Evolutionary conservation across 78 protist species (phyloP).

Genomic region (Monosiga brevicollis): DNA sequence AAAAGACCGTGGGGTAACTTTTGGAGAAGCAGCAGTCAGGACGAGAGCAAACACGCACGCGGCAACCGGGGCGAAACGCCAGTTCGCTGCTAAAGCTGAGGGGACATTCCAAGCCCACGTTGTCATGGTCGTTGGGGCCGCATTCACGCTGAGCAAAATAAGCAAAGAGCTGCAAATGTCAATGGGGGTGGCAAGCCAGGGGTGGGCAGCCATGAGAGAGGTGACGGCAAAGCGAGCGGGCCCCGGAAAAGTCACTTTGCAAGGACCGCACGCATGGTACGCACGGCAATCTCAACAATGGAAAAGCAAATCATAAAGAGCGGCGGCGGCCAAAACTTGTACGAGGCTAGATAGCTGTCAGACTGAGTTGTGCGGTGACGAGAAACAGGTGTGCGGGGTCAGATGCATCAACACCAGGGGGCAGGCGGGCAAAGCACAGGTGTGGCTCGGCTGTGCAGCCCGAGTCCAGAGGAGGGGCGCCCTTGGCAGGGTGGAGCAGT

Average conservation of each 20-base stretch:
- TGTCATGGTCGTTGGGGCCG: not conserved
- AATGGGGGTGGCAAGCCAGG: no score
- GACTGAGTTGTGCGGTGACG: no score
- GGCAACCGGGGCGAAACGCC: not conserved
- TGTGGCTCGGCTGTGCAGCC: no score
- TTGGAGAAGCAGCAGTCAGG: not conserved
- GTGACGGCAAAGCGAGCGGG: not conserved
- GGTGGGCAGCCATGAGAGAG: no score
- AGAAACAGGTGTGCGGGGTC: no score
- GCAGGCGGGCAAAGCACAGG: no score
- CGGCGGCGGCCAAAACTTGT: not conserved
- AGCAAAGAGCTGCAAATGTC: not conserved
- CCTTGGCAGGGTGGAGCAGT: no score
- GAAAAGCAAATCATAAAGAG: not conserved
- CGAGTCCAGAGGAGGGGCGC: no score
- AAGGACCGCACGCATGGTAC: no score
- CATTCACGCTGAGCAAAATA: not conserved
- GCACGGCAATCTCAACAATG: not conserved
- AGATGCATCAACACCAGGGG: no score
- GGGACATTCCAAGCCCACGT: not conserved
- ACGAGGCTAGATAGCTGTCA: not conserved
- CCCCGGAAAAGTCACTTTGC: no score
- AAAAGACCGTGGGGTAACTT: no score
- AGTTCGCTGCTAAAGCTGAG: not conserved
- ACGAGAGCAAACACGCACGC: not conserved